phyloP scores from a whole-genome alignment of 164 flowering plant species.

The Protea cynaroides region DNA sequence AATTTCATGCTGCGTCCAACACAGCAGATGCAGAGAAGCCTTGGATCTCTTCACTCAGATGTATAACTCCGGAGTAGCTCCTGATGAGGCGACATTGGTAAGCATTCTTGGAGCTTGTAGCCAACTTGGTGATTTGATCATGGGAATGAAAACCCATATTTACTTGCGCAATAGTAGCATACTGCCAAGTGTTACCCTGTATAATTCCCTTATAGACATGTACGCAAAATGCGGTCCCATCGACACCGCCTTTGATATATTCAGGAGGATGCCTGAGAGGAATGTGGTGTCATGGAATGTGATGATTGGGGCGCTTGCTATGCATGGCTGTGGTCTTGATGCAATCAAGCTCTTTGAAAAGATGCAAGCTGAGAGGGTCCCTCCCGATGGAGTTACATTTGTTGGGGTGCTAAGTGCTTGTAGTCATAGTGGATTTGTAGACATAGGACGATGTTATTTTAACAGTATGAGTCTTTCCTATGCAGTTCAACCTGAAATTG shows the following conservation, averaged over 20 bases:
- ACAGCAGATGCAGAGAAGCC: constrained; percentile 48
- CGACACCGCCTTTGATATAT: constrained; percentile 26
- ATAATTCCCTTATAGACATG: constrained; percentile 47
- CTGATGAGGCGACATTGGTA: constrained; percentile 40
- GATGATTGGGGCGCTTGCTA: constrained; percentile 45
- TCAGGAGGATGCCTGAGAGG: constrained; percentile 26
- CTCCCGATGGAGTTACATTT: constrained; percentile 51
- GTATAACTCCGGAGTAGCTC: constrained; percentile 32
- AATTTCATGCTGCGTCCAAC: constrained; percentile 51
- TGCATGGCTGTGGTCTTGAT: constrained; percentile 34
- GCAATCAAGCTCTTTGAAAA: constrained; percentile 35
- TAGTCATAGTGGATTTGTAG: constrained; percentile 44
- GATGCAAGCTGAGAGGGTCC: constrained; percentile 30
- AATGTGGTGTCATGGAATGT: constrained; percentile 51
- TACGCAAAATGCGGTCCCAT: constrained; percentile 51
- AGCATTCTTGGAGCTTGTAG: constrained; percentile 40
- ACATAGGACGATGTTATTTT: constrained; percentile 33
- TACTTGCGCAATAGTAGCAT: constrained; percentile 13
- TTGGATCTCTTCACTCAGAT: constrained; percentile 32
- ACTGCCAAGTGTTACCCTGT: constrained; percentile 22
- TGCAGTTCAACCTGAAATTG: constrained; percentile 26
- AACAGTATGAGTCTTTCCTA: constrained; percentile 26
- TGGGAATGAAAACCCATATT: constrained; percentile 31
- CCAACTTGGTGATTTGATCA: constrained; percentile 39
- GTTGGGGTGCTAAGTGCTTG: constrained; percentile 50